Base-by-base conservation (phyloP, 1,139 yeast genomes). In the Scheffersomyces titani region DNA sequence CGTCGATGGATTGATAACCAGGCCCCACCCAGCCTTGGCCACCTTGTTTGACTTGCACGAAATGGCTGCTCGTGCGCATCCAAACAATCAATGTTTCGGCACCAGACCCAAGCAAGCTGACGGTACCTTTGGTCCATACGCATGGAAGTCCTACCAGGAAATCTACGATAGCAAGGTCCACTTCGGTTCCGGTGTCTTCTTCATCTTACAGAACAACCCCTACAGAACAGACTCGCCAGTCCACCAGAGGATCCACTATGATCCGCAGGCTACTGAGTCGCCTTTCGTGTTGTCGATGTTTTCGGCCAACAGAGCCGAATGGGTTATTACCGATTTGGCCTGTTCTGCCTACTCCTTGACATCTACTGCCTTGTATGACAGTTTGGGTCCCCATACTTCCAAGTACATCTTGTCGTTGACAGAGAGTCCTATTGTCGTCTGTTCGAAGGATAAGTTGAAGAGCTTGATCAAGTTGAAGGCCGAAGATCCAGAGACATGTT, bases 101-200 rank as follows among this genome's bases (percentile, higher is more conserved):
- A 69, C 70, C 7, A 74, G 93, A 57, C 65, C 66, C 1, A 73
- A 65, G 51, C 58, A 57, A 6, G 67, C 73, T 52, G 79, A 79
- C 56, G 81, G 77, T n/a, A 72, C 81, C 5, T 76, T 77, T 52
- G 78, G 71, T 4, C 74, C 54, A 13, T 90, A 84, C 71, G 73
- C 73, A 44, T 89, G 77, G 72, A 76, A 81, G 60, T 69, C 82
- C 7, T 88, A 80, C 65, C 63, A 61, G 11, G 69, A 77, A 49
- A 74, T 83, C 9, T 71, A 74, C 40, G 61, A 67, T 51, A 75
- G 87, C 54, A 79, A 83, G 55, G 70, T 72, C 53, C 71, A 82
- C 54, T 75, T 89, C 51, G 96, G 92, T 5, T 74, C 90, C 2
- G 96, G 96, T 13, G 65, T 90, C 40, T 77, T 86, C 61, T 77